These are phyloP conservation scores for Tardiomyces depauwii DNA, from an alignment of 1,139 yeast species.

Conservation along the genomic window DNA sequence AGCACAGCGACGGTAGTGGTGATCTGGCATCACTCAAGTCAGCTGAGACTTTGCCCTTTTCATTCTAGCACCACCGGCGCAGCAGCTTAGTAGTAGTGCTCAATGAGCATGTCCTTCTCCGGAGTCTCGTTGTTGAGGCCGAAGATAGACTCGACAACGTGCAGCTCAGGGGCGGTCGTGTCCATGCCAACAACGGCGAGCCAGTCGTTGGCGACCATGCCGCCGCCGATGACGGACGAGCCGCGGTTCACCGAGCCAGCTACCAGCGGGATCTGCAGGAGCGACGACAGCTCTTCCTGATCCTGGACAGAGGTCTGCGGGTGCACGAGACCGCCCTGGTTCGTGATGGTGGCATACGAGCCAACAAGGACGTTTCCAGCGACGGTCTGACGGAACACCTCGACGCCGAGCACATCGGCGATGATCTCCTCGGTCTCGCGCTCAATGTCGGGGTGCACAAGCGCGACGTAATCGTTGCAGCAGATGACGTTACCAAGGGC, in stretches of 20 bases:
- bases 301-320: conserved; percentile 96
- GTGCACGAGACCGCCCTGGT: conserved; percentile 97
- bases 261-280: conserved; percentile 93
- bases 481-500: conserved; percentile 97
- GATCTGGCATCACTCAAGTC: too few species aligned
- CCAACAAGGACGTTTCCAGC: conserved; percentile 98
- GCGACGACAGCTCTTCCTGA: conserved; percentile 92
- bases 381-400: conserved; percentile 97
- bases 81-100: conserved; percentile 26
- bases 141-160: conserved; percentile 93
- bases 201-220: conserved; percentile 98
- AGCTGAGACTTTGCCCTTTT: too few species aligned
- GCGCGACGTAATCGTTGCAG: conserved; percentile 97
- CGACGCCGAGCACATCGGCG: conserved; percentile 98
- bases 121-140: conserved; percentile 29
- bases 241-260: conserved; percentile 99
- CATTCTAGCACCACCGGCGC: too few species aligned
- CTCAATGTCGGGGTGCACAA: conserved; percentile 98
- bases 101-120: conserved; percentile 30
- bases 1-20: too few species aligned
- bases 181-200: conserved; percentile 93
- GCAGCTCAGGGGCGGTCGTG: conserved; percentile 96
- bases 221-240: conserved; percentile 95
- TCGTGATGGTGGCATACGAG: conserved; percentile 85
- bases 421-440: conserved; percentile 98